Evolutionary conservation across 1,284 basidiomycete species (phyloP).

Genomic region (Moesziomyces sp.): DNA sequence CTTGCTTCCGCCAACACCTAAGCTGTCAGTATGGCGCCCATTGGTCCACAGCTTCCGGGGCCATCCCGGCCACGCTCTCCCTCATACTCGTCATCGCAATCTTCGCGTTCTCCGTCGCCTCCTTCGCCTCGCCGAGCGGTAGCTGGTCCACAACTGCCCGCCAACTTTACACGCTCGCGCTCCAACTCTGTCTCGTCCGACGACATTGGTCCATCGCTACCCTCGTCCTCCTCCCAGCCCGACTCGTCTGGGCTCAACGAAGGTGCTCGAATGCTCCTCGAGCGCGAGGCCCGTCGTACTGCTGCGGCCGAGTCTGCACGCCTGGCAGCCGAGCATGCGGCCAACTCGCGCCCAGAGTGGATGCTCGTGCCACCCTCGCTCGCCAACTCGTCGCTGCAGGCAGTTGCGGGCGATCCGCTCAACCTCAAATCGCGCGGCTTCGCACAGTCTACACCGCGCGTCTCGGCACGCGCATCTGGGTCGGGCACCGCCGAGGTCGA

Average conservation of each 20-base stretch:
- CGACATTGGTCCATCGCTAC: constrained; percentile 22
- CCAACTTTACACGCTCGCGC: constrained; percentile 20
- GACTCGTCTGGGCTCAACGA: constrained; percentile 10
- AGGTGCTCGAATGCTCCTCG: constrained; percentile 32
- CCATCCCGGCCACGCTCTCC: constrained; percentile 13
- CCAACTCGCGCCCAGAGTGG: constrained; percentile 49
- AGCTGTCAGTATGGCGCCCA: constrained; percentile 6
- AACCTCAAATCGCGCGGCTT: constrained; percentile 57
- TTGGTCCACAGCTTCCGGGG: constrained; percentile 12
- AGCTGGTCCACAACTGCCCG: constrained; percentile 32
- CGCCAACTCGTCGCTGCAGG: constrained; percentile 34
- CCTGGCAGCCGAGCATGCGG: constrained; percentile 25
- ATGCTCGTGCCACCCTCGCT: constrained; percentile 50
- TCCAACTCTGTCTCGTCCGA: constrained; percentile 14
- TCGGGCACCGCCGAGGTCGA: constrained; percentile 22
- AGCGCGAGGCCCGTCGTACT: constrained; percentile 39
- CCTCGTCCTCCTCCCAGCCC: not conserved
- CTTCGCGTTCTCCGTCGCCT: constrained; percentile 10
- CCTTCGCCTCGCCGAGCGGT: constrained; percentile 7
- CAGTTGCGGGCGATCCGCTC: constrained; percentile 40
- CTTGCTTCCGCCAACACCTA: not conserved
- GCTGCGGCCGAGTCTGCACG: constrained; percentile 28
- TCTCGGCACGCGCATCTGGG: constrained; percentile 22
- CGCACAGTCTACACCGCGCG: constrained; percentile 48
- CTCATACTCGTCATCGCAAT: constrained; percentile 11